A percentile compares a stretch with the other conserved stretches of the same genome.
Conservation (phyloP, 305 asterid species). For the Solanum hybrid region DNA sequence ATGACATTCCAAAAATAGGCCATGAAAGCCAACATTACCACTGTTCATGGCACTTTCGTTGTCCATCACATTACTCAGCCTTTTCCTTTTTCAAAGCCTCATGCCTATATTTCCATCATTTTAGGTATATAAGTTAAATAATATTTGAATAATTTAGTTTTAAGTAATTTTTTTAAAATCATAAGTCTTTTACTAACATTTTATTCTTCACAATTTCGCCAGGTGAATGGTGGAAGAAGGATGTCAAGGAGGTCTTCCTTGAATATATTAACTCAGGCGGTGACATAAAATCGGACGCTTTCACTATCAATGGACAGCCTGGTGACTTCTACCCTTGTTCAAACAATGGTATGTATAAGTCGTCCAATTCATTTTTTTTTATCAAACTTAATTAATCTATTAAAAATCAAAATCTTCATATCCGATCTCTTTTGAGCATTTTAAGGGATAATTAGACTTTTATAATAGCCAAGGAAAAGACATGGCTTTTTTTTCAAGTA, state of each 20-base stretch:
- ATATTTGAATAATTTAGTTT: too few relatives aligned
- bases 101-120: constrained; percentile 8
- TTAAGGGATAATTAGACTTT: too few relatives aligned
- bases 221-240: background rate
- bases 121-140: constrained; percentile 1
- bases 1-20: background rate
- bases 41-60: constrained; percentile 15
- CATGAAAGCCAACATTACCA: background rate
- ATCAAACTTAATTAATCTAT: too few relatives aligned
- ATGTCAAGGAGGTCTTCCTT: background rate
- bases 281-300: background rate
- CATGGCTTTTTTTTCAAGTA: too few relatives aligned
- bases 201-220: background rate
- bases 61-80: background rate
- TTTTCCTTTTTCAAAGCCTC: background rate
- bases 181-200: background rate
- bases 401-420: background rate
- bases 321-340: background rate
- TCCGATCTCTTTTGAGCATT: too few relatives aligned
- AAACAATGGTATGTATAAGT: background rate
- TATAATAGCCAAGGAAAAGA: too few relatives aligned
- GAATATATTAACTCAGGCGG: background rate
- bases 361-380: too few relatives aligned
- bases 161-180: background rate
- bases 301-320: background rate